A percentile compares a stretch with the other conserved stretches of the same genome.
These are phyloP conservation scores for Globisporangium iwayamae DNA, from an alignment of 352 stramenopile species.

Conservation along the genomic window DNA sequence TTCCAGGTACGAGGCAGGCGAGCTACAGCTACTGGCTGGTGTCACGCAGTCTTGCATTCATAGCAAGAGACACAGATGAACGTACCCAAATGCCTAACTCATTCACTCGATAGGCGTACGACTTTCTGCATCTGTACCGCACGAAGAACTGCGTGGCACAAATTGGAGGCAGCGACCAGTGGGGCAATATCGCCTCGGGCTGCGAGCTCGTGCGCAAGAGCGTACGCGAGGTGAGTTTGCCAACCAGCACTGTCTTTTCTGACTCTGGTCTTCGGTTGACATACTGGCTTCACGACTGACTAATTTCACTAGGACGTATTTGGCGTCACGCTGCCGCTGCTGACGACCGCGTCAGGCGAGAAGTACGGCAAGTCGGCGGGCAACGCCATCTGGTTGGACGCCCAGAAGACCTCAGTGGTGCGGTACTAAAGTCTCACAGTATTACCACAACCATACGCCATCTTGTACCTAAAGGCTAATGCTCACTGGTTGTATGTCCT, in stretches of 20 bases:
- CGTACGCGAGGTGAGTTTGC: slow-evolving; percentile 42
- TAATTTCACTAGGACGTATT: slow-evolving; percentile 67
- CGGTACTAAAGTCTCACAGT: slow-evolving; percentile 30
- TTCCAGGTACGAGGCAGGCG: slow-evolving; percentile 72
- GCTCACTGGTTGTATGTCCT: background rate
- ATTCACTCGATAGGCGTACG: slow-evolving; percentile 87
- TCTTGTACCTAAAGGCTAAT: background rate
- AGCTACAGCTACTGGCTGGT: background rate
- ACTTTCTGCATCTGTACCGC: slow-evolving; percentile 96
- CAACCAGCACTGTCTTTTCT: slow-evolving; percentile 2
- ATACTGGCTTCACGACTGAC: background rate
- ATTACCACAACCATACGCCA: too few relatives aligned
- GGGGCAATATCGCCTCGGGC: slow-evolving; percentile 98
- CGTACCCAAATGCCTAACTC: background rate
- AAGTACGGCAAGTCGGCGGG: slow-evolving; percentile 99
- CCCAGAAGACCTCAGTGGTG: slow-evolving; percentile 92
- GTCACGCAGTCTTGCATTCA: background rate
- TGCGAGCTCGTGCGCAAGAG: slow-evolving; percentile 95
- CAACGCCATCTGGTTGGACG: slow-evolving; percentile 98
- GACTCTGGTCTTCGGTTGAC: slow-evolving; percentile 14
- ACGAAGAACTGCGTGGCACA: slow-evolving; percentile 92
- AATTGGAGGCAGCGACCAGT: slow-evolving; percentile 99
- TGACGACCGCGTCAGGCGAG: slow-evolving; percentile 96
- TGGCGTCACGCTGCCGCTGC: slow-evolving; percentile 94
- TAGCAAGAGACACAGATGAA: background rate